Conservation (phyloP, 169 alveolate genomes). For the Cryptosporidium viatorum region DNA sequence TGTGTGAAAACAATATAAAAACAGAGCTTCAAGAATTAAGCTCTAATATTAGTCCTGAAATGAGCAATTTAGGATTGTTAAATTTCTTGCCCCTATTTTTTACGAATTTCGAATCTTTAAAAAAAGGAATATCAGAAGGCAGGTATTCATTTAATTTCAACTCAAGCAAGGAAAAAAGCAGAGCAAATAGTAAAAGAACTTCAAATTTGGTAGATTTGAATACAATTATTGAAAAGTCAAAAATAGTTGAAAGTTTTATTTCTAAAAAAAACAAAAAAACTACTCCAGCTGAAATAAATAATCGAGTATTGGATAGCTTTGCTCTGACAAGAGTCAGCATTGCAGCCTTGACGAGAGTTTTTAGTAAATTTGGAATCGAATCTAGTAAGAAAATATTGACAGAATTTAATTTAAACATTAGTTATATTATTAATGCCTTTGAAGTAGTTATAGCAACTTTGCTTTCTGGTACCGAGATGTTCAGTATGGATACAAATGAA, state of each 20-base stretch:
- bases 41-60: not conserved
- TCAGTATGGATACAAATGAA: not conserved
- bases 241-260: not conserved
- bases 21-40: constrained; percentile 26
- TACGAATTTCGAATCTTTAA: constrained; percentile 17
- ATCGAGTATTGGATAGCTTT: constrained; percentile 13
- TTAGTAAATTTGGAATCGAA: not conserved
- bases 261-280: not conserved
- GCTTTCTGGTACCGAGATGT: constrained; percentile 16
- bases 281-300: not conserved
- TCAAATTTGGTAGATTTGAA: not conserved
- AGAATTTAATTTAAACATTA: not conserved
- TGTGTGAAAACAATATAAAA: not conserved
- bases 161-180: not conserved
- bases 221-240: not conserved
- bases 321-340: constrained; percentile 24
- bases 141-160: constrained; percentile 9
- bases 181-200: not conserved
- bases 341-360: constrained; percentile 1
- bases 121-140: constrained; percentile 16
- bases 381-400: not conserved
- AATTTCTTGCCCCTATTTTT: constrained; percentile 35
- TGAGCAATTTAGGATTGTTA: not conserved
- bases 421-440: not conserved
- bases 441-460: constrained; percentile 1